Percentiles rank a stretch among this genome's conserved stretches.
Evolutionary conservation across 75 land plant species (phyloP).

Genomic region (Pinus tabuliformis): DNA sequence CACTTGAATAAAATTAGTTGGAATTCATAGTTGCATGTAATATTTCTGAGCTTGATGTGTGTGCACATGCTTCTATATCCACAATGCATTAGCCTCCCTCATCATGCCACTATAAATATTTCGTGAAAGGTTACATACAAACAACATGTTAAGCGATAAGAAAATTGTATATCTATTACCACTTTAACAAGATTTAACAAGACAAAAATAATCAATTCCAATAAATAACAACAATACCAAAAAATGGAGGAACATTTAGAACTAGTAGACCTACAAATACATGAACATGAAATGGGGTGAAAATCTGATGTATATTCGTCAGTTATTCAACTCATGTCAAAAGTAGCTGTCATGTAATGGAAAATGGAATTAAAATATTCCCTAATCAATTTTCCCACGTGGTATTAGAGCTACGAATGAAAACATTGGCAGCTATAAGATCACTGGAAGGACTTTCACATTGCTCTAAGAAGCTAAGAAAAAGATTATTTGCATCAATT

Average conservation of each 20-base stretch:
- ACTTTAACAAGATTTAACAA: background rate
- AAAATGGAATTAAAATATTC: too few relatives aligned
- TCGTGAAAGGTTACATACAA: slow-evolving; percentile 73
- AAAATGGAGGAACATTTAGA: background rate
- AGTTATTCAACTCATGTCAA: too few relatives aligned
- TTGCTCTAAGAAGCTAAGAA: too few relatives aligned
- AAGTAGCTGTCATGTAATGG: too few relatives aligned
- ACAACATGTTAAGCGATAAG: background rate
- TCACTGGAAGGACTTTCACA: too few relatives aligned
- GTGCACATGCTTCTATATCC: slow-evolving; percentile 74
- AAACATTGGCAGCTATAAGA: too few relatives aligned
- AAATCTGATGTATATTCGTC: too few relatives aligned
- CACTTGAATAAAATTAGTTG: slow-evolving; percentile 74
- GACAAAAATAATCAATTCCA: background rate
- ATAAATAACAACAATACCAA: background rate
- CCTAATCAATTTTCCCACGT: too few relatives aligned
- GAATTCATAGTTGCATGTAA: slow-evolving; percentile 40
- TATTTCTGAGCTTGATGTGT: slow-evolving; percentile 61
- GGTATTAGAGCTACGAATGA: too few relatives aligned
- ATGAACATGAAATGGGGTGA: slow-evolving; percentile 8
- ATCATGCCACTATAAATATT: slow-evolving; percentile 57
- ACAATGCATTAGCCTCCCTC: slow-evolving; percentile 73
- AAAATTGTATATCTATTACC: background rate
- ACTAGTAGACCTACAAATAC: slow-evolving; percentile 1
- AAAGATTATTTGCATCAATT: too few relatives aligned